A percentile compares a stretch with the other conserved stretches of the same genome.
phyloP scores from a whole-genome alignment of 116 monocot species.

The Papilionanthe hybrid region DNA sequence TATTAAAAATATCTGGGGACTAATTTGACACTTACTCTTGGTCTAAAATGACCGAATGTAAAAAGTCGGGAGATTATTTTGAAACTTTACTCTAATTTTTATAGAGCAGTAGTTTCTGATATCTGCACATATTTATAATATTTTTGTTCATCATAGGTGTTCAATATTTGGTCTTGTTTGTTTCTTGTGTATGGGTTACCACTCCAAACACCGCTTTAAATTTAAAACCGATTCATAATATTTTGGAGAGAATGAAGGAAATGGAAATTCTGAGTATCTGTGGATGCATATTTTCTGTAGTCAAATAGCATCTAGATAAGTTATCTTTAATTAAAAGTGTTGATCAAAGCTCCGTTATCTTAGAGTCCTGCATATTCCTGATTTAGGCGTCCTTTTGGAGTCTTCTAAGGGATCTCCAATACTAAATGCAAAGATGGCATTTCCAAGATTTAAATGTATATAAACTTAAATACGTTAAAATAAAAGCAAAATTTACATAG shows the following conservation, averaged over 20 bases:
- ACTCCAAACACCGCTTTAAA: background rate
- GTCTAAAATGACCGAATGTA: no score
- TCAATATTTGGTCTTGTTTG: background rate
- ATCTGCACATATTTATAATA: background rate
- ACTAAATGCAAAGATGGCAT: background rate
- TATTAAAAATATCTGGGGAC: no score
- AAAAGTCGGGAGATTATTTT: no score
- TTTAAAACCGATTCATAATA: background rate
- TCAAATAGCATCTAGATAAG: constrained; percentile 4
- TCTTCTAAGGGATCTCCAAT: background rate
- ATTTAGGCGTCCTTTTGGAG: background rate
- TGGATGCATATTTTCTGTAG: background rate
- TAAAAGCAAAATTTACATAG: no score
- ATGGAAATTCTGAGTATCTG: background rate
- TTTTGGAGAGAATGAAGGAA: background rate
- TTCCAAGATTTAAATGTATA: background rate
- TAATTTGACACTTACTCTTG: no score
- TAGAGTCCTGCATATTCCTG: background rate
- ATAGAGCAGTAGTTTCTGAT: background rate
- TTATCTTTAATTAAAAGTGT: background rate
- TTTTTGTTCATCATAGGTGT: background rate
- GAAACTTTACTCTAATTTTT: background rate
- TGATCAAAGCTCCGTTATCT: background rate
- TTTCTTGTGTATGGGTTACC: background rate
- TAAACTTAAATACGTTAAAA: background rate